Conservation (phyloP, 1,139 yeast genomes). For the Zygosaccharomyces pseudobailii region DNA sequence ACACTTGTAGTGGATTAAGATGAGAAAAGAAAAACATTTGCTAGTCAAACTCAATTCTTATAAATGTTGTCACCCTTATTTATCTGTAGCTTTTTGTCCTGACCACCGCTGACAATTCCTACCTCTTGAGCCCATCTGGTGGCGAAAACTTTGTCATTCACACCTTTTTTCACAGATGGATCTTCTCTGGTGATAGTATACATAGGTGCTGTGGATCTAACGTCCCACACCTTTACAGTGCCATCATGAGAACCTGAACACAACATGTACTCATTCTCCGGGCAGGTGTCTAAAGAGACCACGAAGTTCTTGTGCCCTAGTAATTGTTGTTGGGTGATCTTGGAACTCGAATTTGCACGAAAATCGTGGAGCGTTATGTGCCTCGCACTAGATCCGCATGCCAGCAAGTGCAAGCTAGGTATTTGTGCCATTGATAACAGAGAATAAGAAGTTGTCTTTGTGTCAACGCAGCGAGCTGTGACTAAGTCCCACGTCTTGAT, state of each 20-base stretch:
- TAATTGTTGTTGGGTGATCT: slow-evolving; percentile 60
- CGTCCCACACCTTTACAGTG: slow-evolving; percentile 92
- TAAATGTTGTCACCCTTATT: slow-evolving; percentile 48
- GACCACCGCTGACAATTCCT: slow-evolving; percentile 91
- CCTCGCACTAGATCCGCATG: slow-evolving; percentile 93
- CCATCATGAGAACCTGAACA: slow-evolving; percentile 95
- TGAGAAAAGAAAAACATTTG: neutral
- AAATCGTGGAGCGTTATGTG: slow-evolving; percentile 94
- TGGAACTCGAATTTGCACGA: slow-evolving; percentile 48
- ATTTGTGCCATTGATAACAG: slow-evolving; percentile 69
- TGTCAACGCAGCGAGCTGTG: slow-evolving; percentile 76
- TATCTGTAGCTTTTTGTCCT: slow-evolving; percentile 87
- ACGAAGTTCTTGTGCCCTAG: slow-evolving; percentile 92
- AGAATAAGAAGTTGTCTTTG: slow-evolving; percentile 85
- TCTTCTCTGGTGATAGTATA: slow-evolving; percentile 77
- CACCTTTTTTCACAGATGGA: slow-evolving; percentile 36
- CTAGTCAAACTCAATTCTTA: slow-evolving; percentile 13
- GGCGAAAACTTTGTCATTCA: slow-evolving; percentile 67
- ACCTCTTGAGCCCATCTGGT: slow-evolving; percentile 77
- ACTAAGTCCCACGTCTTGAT: slow-evolving; percentile 94
- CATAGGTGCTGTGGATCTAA: slow-evolving; percentile 79
- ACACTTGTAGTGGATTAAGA: slow-evolving; percentile 6
- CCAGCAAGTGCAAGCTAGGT: slow-evolving; percentile 62
- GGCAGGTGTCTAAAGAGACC: slow-evolving; percentile 67
- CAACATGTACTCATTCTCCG: slow-evolving; percentile 73